Evolutionary conservation across 2,329 filamentous ascomycete species (phyloP), one percentile per base, ranked within the genome.

Genomic region (Ophiosphaerella narmari): DNA sequence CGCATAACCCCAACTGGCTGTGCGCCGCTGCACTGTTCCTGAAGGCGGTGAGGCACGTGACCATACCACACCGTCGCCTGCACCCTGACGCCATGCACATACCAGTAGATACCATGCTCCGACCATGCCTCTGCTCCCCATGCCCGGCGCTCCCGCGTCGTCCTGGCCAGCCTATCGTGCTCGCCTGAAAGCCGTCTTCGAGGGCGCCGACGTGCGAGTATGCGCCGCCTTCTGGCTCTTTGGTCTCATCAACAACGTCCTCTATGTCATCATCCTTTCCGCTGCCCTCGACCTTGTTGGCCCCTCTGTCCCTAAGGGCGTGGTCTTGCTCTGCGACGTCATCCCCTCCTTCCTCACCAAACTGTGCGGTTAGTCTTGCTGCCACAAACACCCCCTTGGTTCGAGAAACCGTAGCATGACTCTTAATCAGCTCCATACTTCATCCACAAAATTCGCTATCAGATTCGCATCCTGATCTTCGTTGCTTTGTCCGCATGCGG

Each of bases 261-360:
- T 97, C 76, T 97, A 97, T 75, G 93, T 97, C 48, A 90, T 97
- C 72, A 94, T 97, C 70, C 88, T 99, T 66, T 95, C 91, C 26
- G 90, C 94, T 32, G 94, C 94, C 3, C 89, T 97, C 65, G 94
- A 99, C 68, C 89, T 99, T 54, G 94, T 97, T 63, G 93, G 93
- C 32, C 87, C 90, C 29, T 73, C 80, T 57, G 81, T 97, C 1
- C 94, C 94, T 42, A 97, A 97, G 74, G 91, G 90, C 62, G 83
- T 95, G 48, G 93, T 99, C 47, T 86, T 97, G 46, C 89, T 97
- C 55, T 91, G 91, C 71, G 91, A 97, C 72, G 91, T 97, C 46
- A 79, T 96, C 18, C 94, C 94, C 1, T 91, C 90, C 9, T 96
- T 99, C 74, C 73, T 89, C 46, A 90, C 88, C 43, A 97, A 97